Percentiles rank a stretch among this genome's conserved stretches.
phyloP scores from a whole-genome alignment of 768 basidiomycete genomes.

The Leccinum disarticulatum region DNA sequence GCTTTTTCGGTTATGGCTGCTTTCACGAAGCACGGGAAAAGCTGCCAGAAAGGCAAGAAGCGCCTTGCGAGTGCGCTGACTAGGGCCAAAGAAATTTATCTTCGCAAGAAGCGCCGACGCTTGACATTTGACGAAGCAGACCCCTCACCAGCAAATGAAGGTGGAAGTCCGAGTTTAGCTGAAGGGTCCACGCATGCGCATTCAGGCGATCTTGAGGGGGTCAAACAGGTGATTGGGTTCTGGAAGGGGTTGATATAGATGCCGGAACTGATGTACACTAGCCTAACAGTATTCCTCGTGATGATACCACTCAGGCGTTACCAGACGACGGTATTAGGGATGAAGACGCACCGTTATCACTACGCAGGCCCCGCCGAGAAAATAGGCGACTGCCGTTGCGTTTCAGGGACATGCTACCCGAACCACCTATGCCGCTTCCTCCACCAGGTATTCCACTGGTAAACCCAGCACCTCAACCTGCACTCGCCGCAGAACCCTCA shows the following conservation, averaged over 20 bases:
- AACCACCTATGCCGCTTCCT: not conserved
- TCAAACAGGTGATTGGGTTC: not conserved
- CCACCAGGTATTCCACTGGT: not conserved
- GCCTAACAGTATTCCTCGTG: no score
- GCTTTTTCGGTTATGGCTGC: not conserved
- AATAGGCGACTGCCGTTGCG: not conserved
- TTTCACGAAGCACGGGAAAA: not conserved
- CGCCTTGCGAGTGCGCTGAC: not conserved
- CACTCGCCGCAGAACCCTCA: not conserved
- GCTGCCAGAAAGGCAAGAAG: not conserved
- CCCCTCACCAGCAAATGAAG: not conserved
- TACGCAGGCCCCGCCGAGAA: not conserved
- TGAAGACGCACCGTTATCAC: not conserved
- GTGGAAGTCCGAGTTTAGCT: not conserved
- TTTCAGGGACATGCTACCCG: not conserved
- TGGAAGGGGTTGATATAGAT: not conserved
- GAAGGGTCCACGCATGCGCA: not conserved
- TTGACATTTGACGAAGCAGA: not conserved
- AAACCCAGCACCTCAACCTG: not conserved
- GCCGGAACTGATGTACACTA: not conserved
- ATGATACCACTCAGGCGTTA: no score
- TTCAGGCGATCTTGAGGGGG: not conserved
- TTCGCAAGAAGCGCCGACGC: not conserved
- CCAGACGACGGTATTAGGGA: no score
- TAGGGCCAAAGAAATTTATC: not conserved